Evolutionary conservation across 2,329 filamentous ascomycete genomes (phyloP).

Genomic region (Plenodomus biglobosus): DNA sequence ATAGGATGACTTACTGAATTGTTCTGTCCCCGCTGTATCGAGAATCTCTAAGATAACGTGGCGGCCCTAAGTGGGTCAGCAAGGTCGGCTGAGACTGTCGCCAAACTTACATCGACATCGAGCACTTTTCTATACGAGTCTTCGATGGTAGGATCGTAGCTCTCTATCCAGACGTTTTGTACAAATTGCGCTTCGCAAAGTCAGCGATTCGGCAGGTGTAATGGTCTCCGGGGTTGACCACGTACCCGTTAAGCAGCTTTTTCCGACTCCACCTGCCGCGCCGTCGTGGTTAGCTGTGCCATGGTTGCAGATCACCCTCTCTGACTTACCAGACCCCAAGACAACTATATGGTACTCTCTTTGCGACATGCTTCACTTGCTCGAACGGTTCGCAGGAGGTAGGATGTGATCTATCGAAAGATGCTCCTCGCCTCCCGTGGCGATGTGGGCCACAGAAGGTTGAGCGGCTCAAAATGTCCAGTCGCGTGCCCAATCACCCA

Average conservation of each 20-base stretch:
- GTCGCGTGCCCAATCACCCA: not conserved
- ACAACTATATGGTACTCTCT: slow-evolving; percentile 50
- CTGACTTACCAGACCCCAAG: slow-evolving; percentile 45
- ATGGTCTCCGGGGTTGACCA: slow-evolving; percentile 4
- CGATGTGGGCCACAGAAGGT: slow-evolving; percentile 35
- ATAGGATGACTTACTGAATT: slow-evolving; percentile 70
- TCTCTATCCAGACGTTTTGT: slow-evolving; percentile 90
- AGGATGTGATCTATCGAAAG: not conserved
- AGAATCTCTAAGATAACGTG: slow-evolving; percentile 90
- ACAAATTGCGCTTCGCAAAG: slow-evolving; percentile 72
- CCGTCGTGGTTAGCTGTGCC: slow-evolving; percentile 28
- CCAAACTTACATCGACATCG: slow-evolving; percentile 74
- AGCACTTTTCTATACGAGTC: slow-evolving; percentile 63
- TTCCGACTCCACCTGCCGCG: slow-evolving; percentile 77
- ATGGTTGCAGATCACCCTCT: slow-evolving; percentile 15
- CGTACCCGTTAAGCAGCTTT: slow-evolving; percentile 87
- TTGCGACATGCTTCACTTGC: slow-evolving; percentile 41
- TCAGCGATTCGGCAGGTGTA: slow-evolving; percentile 14
- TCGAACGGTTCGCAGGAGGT: slow-evolving; percentile 12
- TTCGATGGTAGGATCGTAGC: slow-evolving; percentile 64
- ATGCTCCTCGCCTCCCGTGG: slow-evolving; percentile 24
- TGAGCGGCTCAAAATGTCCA: slow-evolving; percentile 31
- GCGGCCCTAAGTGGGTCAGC: slow-evolving; percentile 62
- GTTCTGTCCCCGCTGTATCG: slow-evolving; percentile 88
- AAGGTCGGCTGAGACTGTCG: not conserved